These are phyloP conservation scores for Eimeria acervulina DNA, from an alignment of 169 alveolate genomes.

Conservation along the genomic window DNA sequence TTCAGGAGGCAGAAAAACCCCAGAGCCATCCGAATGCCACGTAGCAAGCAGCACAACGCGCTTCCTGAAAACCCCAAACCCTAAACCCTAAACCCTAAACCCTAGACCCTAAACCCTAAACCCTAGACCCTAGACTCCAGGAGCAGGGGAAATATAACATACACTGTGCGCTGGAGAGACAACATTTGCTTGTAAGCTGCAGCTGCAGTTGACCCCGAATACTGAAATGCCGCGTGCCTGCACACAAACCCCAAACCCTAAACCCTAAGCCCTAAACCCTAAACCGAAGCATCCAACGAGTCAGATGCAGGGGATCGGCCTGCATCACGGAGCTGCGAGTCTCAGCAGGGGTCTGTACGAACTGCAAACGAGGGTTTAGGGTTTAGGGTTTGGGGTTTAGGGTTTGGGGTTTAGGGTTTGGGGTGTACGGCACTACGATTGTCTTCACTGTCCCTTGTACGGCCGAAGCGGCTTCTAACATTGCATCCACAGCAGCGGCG, in stretches of 20 bases:
- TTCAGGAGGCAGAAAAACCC: slow-evolving; percentile 9
- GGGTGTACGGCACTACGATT: neutral
- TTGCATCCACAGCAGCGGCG: neutral
- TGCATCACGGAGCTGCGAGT: neutral
- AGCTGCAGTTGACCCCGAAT: slow-evolving; percentile 1
- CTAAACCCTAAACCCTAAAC: slow-evolving; percentile 42
- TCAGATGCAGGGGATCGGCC: neutral
- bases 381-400: slow-evolving; percentile 4
- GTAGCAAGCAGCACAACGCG: slow-evolving; percentile 33
- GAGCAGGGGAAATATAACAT: neutral
- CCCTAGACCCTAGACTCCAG: slow-evolving; percentile 25
- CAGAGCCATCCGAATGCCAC: neutral
- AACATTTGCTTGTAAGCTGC: slow-evolving; percentile 7
- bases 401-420: slow-evolving; percentile 33
- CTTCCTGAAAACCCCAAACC: slow-evolving; percentile 5
- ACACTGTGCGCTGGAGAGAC: neutral
- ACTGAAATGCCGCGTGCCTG: slow-evolving; percentile 34
- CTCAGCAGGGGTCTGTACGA: neutral
- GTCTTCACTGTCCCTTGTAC: slow-evolving; percentile 2
- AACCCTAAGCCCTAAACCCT: neutral
- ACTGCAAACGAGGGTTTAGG: slow-evolving; percentile 3
- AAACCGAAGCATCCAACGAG: neutral
- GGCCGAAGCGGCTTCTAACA: neutral
- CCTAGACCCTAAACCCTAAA: slow-evolving; percentile 26
- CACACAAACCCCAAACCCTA: neutral